Base-by-base conservation (phyloP, 176 grass and related monocot genomes). In the Oryza meridionalis region DNA sequence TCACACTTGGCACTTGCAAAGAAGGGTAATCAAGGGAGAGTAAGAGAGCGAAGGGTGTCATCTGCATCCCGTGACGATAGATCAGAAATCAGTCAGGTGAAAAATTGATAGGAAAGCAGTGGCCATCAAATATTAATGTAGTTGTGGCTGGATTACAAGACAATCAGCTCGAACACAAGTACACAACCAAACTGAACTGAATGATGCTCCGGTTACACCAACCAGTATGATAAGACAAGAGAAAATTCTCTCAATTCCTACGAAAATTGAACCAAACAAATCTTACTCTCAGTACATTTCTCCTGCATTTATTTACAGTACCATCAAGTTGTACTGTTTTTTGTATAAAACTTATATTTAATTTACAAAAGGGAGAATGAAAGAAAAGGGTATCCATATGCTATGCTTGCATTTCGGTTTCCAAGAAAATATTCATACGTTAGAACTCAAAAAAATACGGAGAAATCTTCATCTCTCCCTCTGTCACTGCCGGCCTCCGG, bases 401-500 rank as follows among this genome's bases (percentile, higher is more conserved):
- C 0, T n/a, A 26, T 81, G 53, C 19, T 24, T 9, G 11, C 24
- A 19, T 42, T 42, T 3, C 32, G 2, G 2, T 38, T 70, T 14
- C 2, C 9, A 11, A 71, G 19, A 22, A n/a, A 59, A n/a, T 59
- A 13, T 24, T 10, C 32, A 43, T 44, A 51, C 16, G 6, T 17
- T 17, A 0, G 8, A 80, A 32, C n/a, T 80, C 47, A 84, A 13
- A 89, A 89, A 76, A 81, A 85, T 47, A 89, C 8, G n/a, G 87
- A 89, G 87, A 89, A 89, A 84, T 89, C 87, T 31, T 24, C 16
- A 38, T 82, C 78, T 38, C 26, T 70, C 50, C 15, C 85, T 61
- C 29, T 65, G 2, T 84, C 38, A 7, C 47, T 35, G 49, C 38
- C 51, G 38, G 12, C 25, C 65, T 70, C 74, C 17, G 51, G 17